Evolutionary conservation across 169 alveolate species (phyloP).

Genomic region (Cystoisospora suis): DNA sequence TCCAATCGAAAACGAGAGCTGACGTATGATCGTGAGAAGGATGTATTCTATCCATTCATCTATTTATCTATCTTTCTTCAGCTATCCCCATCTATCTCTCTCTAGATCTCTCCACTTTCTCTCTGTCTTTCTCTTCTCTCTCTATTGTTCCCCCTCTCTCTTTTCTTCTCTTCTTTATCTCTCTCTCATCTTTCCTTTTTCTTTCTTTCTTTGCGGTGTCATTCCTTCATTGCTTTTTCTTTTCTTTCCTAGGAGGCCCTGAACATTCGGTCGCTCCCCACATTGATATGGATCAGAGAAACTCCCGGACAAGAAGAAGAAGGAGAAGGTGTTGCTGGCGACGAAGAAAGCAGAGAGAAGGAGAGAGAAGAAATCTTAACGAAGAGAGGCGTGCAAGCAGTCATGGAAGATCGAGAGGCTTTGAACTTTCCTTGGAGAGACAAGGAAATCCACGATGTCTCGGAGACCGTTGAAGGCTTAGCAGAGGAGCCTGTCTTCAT

Average conservation of each 20-base stretch:
- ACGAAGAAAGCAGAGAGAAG: no score
- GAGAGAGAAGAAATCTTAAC: slow-evolving; percentile 39
- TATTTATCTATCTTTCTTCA: no score
- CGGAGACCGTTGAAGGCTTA: slow-evolving; percentile 39
- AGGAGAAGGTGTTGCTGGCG: no score
- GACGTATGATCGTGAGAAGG: background rate
- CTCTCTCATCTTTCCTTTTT: no score
- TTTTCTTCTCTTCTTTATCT: background rate
- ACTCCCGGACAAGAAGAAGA: no score
- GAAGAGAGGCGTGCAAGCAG: slow-evolving; percentile 10
- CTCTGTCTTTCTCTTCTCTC: background rate
- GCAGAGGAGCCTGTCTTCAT: slow-evolving; percentile 47
- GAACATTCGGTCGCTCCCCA: slow-evolving; percentile 48
- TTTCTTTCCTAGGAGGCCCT: background rate
- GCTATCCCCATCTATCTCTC: no score
- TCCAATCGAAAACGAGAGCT: background rate
- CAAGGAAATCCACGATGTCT: slow-evolving; percentile 20
- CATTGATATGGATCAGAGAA: slow-evolving; percentile 45
- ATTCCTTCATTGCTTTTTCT: no score
- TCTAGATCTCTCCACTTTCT: background rate
- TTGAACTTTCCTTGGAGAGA: slow-evolving; percentile 42
- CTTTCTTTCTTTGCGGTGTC: no score
- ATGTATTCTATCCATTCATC: no score
- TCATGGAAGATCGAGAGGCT: slow-evolving; percentile 5
- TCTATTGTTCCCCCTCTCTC: no score